phyloP scores from a whole-genome alignment of 176 grass and related monocot genomes.

The Leersia perrieri region DNA sequence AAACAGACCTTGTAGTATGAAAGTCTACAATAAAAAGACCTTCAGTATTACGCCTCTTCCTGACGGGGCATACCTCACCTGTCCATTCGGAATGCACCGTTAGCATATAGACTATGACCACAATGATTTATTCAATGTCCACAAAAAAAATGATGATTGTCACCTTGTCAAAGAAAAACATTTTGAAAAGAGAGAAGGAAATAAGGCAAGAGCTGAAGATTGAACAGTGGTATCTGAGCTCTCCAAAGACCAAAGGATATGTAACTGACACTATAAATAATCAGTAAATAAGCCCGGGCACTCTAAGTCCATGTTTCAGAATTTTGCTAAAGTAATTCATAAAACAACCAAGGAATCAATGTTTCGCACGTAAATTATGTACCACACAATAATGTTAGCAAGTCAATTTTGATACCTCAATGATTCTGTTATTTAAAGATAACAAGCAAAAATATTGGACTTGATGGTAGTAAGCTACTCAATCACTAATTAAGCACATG shows the following conservation, averaged over 20 bases:
- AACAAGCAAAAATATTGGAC: neutral
- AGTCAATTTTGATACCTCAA: neutral
- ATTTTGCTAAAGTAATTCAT: neutral
- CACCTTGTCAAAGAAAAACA: too few relatives aligned
- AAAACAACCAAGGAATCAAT: slow-evolving; percentile 10
- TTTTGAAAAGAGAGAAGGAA: neutral
- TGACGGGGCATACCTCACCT: slow-evolving; percentile 29
- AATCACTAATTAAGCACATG: neutral
- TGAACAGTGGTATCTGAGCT: neutral
- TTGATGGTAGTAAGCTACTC: neutral
- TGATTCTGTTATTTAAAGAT: slow-evolving; percentile 2
- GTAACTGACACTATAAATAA: neutral
- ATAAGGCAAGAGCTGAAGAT: neutral
- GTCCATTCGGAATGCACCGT: slow-evolving; percentile 33
- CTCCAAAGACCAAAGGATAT: neutral
- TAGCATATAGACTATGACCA: slow-evolving; percentile 6
- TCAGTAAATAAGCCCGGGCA: neutral
- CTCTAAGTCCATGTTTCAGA: slow-evolving; percentile 5
- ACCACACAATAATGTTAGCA: neutral
- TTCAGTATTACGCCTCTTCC: neutral
- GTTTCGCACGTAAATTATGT: slow-evolving; percentile 16
- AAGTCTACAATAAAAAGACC: too few relatives aligned
- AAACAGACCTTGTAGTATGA: neutral
- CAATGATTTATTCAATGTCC: neutral
- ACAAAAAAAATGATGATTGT: slow-evolving; percentile 9